Evolutionary conservation across 805 yeast genomes (phyloP).

Genomic region (Saturnispora dispora): DNA sequence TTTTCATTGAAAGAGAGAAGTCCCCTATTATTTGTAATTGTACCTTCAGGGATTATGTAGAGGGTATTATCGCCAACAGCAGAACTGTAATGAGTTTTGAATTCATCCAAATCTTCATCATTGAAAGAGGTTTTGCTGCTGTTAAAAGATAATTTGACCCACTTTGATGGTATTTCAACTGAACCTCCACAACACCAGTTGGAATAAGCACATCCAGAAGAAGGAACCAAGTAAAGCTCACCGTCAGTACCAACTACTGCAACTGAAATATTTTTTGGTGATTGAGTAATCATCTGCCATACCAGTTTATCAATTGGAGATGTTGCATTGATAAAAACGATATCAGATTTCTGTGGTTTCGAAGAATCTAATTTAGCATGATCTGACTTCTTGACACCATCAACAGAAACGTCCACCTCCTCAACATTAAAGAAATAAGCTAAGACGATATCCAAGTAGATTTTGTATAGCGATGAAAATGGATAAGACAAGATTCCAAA

Average conservation of each 20-base stretch:
- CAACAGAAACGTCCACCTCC: slow-evolving; percentile 29
- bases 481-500: slow-evolving; percentile 14
- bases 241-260: slow-evolving; percentile 15
- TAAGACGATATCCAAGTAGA: slow-evolving; percentile 17
- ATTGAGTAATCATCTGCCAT: slow-evolving; percentile 13
- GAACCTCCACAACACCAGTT: slow-evolving; percentile 14
- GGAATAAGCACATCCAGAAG: slow-evolving; percentile 1
- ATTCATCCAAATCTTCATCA: slow-evolving; percentile 5
- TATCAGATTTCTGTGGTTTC: slow-evolving; percentile 36
- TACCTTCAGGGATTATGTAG: slow-evolving; percentile 68
- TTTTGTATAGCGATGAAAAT: slow-evolving; percentile 10
- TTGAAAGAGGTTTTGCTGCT: slow-evolving; percentile 1
- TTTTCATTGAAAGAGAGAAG: slow-evolving; percentile 45
- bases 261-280: slow-evolving; percentile 11
- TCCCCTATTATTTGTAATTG: slow-evolving; percentile 76
- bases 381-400: slow-evolving; percentile 42
- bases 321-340: slow-evolving; percentile 47
- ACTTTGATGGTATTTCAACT: background rate
- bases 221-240: slow-evolving; percentile 6
- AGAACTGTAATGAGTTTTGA: background rate
- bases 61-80: slow-evolving; percentile 25
- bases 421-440: slow-evolving; percentile 28
- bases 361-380: slow-evolving; percentile 22
- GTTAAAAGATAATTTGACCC: background rate
- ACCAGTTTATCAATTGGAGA: slow-evolving; percentile 51